A percentile compares a stretch with the other conserved stretches of the same genome.
phyloP scores from a whole-genome alignment of 345 rosid species.

The Murraya koenigii region DNA sequence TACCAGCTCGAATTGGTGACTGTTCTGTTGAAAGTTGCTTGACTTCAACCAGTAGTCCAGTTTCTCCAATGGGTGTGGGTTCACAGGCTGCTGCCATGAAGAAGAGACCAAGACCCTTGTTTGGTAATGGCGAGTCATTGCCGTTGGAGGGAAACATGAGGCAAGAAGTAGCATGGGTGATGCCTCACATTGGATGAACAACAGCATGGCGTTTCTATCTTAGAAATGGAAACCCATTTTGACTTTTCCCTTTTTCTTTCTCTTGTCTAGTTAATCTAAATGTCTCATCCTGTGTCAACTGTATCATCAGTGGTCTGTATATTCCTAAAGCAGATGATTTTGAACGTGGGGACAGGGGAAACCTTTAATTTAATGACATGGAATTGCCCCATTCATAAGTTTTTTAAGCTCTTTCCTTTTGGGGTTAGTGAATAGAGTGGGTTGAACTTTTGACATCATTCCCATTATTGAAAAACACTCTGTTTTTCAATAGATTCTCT shows the following conservation, averaged over 20 bases:
- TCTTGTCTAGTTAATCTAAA: slow-evolving; percentile 17
- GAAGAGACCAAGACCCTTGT: slow-evolving; percentile 55
- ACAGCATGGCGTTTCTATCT: slow-evolving; percentile 18
- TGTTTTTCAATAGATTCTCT: neutral
- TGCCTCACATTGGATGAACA: slow-evolving; percentile 54
- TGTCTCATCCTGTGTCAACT: slow-evolving; percentile 1
- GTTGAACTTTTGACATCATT: neutral
- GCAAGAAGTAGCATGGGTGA: slow-evolving; percentile 72
- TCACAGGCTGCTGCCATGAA: slow-evolving; percentile 47
- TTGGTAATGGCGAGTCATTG: slow-evolving; percentile 47
- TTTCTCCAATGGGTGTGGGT: slow-evolving; percentile 45
- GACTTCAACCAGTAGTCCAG: slow-evolving; percentile 62
- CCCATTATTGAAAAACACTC: neutral
- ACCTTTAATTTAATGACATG: slow-evolving; percentile 3
- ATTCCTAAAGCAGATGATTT: slow-evolving; percentile 23
- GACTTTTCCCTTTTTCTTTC: slow-evolving; percentile 4
- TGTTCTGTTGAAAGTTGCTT: slow-evolving; percentile 73
- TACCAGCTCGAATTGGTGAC: slow-evolving; percentile 50
- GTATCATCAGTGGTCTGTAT: slow-evolving; percentile 20
- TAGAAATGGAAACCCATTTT: slow-evolving; percentile 21
- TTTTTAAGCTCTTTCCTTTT: neutral
- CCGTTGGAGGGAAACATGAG: slow-evolving; percentile 47
- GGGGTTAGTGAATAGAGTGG: slow-evolving; percentile 1
- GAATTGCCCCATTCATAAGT: slow-evolving; percentile 9
- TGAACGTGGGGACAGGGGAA: slow-evolving; percentile 14